phyloP scores from a whole-genome alignment of 2,329 filamentous ascomycete genomes.

The Tolypocladium tropicale region DNA sequence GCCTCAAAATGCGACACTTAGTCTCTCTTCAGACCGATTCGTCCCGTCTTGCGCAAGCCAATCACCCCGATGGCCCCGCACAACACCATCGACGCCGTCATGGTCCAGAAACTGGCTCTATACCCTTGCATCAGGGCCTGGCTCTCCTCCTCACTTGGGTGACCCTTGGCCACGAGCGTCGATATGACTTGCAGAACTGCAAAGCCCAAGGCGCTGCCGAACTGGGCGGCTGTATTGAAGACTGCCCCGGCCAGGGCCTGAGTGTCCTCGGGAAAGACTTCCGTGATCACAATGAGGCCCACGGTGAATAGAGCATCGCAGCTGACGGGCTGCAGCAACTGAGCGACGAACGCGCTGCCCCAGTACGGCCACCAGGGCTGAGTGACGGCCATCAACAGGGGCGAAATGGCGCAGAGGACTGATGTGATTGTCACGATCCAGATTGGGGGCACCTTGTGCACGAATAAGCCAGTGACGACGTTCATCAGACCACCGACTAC shows the following conservation, averaged over 20 bases:
- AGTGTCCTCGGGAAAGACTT: conserved; percentile 43
- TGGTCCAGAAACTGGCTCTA: conserved; percentile 38
- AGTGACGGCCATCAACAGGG: conserved; percentile 45
- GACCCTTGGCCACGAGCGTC: conserved; percentile 23
- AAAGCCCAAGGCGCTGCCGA: conserved; percentile 40
- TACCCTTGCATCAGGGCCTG: conserved; percentile 36
- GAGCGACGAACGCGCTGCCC: conserved; percentile 32
- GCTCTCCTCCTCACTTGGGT: conserved; percentile 11
- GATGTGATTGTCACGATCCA: conserved; percentile 29
- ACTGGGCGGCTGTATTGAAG: conserved; percentile 48
- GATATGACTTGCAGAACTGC: conserved; percentile 36
- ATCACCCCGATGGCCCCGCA: conserved; percentile 25
- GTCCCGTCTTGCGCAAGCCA: conserved; percentile 31
- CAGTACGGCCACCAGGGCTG: conserved; percentile 40
- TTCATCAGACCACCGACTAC: conserved; percentile 32
- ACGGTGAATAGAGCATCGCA: conserved; percentile 45
- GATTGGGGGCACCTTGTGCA: conserved; percentile 28
- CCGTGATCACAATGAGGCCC: conserved; percentile 41
- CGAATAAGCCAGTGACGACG: conserved; percentile 32
- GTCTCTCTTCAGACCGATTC: conserved; percentile 35
- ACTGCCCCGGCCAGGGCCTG: conserved; percentile 52
- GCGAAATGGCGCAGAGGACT: conserved; percentile 30
- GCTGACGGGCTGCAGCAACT: conserved; percentile 29
- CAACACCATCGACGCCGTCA: conserved; percentile 35
- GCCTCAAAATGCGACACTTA: conserved; percentile 5